Evolutionary conservation across 2,329 filamentous ascomycete species (phyloP), one percentile per base, ranked within the genome.

Genomic region (Epichloe glyceriae): DNA sequence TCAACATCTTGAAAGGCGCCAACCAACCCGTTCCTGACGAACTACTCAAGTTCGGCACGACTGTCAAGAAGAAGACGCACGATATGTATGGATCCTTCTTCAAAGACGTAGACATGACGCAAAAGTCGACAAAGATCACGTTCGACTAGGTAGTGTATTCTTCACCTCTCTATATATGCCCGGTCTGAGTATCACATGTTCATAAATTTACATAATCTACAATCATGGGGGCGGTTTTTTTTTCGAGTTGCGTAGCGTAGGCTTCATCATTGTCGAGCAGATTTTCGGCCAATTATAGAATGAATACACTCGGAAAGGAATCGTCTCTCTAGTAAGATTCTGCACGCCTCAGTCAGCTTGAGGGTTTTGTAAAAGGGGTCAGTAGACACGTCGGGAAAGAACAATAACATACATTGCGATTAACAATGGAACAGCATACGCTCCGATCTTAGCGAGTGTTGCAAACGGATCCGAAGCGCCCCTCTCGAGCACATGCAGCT

Each of bases 51-150:
- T 98, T 96, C 60, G 93, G 93, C 61, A 95, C 89, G 20, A 97
- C 91, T 1, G 93, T 98, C 49, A 98, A 97, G 81, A 96, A 95
- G 81, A 97, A 97, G 88, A 80, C 83, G 46, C 93, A 98, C 71
- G 86, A 89, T 62, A 86, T 87, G 46, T 98, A 97, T 64, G 93
- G 93, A 52, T 88, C 89, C 34, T 97, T 97, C 66, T 95, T 86
- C 76, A 95, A 93, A 70, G 88, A 96, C 60, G 82, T 87, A 8
- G 86, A 88, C 60, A 83, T 83, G 67, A 87, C 79, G 65, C 85
- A 91, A 70, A 84, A 86, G 67, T 83, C 87, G 30, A 93, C 85
- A 52, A 96, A 95, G 75, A 95, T 96, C 64, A 90, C 82, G 45
- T 96, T 96, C 72, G 88, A 95, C 62, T 78, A 66, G 54, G 52